Evolutionary conservation across 139 green algal genomes (phyloP), one percentile per base, ranked within the genome.

Genomic region (Chlamydomonas applanata): DNA sequence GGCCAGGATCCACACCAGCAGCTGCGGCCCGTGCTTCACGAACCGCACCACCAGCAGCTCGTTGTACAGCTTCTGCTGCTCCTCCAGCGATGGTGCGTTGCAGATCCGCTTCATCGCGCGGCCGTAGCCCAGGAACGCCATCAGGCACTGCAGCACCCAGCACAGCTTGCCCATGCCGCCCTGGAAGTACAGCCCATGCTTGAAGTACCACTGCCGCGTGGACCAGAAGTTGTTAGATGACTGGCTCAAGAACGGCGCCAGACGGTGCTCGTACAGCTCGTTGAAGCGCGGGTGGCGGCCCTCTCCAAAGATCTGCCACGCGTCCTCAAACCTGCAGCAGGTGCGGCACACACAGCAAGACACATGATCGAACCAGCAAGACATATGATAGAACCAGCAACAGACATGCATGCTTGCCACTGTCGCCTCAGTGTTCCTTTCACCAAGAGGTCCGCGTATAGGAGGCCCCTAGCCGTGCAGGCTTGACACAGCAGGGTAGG

Each of bases 81-180:
- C 84, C 62, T 95, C 89, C 52, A 98, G 87, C 11, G 87, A 95
- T 29, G 89, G 77, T 2, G 95, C 94, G 52, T 92, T 86, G 33
- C 79, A 78, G 24, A 99, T 61, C 11, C 79, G 73, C 25, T 88
- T 74, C 29, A 94, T 70, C 14, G 59, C 73, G 63, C 76, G 76
- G 24, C 78, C 65, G 61, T 96, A 75, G 29, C 90, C 90, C 36
- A 91, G 27, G 11, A 81, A 79, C 3, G 72, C 72, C 13, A 83
- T 74, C 33, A 89, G 59, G 73, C 73, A 88, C 67, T 85, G 90
- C 62, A 94, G 67, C 36, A 90, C 80, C 80, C 86, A 91, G 73
- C 94, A 91, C 19, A 94, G 85, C 85, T 93, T 92, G 68, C 93
- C 93, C 95, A 98, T 98, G 78, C 94, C 92, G 49, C 95, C 95